These are phyloP conservation scores for Kurtzmaniella quercitrusa DNA, from an alignment of 1,139 yeast species.

Conservation along the genomic window DNA sequence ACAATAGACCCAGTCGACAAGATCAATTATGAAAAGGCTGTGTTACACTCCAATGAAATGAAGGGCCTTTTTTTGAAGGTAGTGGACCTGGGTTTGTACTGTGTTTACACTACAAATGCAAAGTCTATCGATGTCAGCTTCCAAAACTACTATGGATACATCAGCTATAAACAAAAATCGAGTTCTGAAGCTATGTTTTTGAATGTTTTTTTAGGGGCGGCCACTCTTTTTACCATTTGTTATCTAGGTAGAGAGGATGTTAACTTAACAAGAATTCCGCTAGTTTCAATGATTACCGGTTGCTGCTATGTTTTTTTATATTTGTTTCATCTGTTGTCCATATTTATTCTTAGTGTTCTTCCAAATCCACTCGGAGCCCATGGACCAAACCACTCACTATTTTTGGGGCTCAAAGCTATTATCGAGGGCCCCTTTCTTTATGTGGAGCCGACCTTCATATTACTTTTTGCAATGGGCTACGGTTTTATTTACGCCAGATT, in stretches of 20 bases:
- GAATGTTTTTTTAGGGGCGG: constrained; percentile 15
- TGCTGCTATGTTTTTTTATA: constrained; percentile 28
- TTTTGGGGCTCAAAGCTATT: not conserved
- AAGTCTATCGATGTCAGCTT: constrained; percentile 7
- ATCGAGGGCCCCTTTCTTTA: not conserved
- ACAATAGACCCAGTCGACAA: constrained; percentile 5
- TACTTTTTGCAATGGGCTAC: constrained; percentile 37
- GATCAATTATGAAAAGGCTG: constrained; percentile 9
- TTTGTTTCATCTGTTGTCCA: constrained; percentile 9
- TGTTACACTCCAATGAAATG: constrained; percentile 9
- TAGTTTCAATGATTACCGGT: constrained; percentile 29
- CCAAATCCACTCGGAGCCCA: not conserved
- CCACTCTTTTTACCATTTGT: constrained; percentile 20
- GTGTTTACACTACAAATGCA: constrained; percentile 25
- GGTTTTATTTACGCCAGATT: constrained; percentile 33
- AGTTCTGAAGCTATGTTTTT: constrained; percentile 18
- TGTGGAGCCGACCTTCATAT: constrained; percentile 10
- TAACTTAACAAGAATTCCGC: constrained; percentile 27
- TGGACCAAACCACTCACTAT: not conserved
- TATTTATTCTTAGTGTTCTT: not conserved
- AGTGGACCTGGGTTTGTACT: constrained; percentile 27
- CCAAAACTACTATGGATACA: constrained; percentile 27
- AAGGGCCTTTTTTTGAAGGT: constrained; percentile 12
- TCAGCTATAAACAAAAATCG: constrained; percentile 17
- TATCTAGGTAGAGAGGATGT: constrained; percentile 23